Evolutionary conservation across 164 flowering plant species (phyloP).

Genomic region (Tetracentron sinense): DNA sequence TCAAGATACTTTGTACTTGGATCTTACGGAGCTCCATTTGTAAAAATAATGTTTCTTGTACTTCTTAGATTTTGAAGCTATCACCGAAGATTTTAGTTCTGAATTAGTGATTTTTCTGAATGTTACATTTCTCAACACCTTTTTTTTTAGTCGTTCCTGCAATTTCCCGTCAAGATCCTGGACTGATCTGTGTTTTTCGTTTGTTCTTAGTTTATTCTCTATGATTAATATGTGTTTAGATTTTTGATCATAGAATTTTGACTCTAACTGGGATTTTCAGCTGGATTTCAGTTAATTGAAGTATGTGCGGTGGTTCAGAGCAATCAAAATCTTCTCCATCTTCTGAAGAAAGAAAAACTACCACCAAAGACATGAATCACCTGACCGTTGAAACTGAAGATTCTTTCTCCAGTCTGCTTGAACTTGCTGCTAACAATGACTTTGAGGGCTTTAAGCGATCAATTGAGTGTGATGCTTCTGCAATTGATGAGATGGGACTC

Average conservation of each 20-base stretch:
- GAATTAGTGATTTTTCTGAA: not conserved
- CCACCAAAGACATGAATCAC: conserved; percentile 19
- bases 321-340: conserved; percentile 13
- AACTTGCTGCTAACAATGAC: conserved; percentile 47
- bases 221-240: not conserved
- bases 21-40: not conserved
- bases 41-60: too few relatives aligned
- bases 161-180: not conserved
- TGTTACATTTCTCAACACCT: too few relatives aligned
- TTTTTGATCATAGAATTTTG: not conserved
- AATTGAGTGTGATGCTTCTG: conserved; percentile 20
- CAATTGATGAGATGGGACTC: conserved; percentile 27
- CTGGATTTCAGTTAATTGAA: conserved; percentile 14
- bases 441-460: conserved; percentile 26
- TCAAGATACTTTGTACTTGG: not conserved
- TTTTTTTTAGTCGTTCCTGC: not conserved
- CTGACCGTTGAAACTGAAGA: conserved; percentile 25
- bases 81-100: not conserved
- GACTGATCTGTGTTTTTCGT: not conserved
- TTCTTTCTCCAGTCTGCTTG: conserved; percentile 36
- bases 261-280: not conserved
- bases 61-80: not conserved
- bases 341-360: conserved; percentile 6
- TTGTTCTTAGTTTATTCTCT: not conserved
- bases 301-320: conserved; percentile 32